Base-by-base conservation (phyloP, 257 asterid species). In the Cordia subcordata region DNA sequence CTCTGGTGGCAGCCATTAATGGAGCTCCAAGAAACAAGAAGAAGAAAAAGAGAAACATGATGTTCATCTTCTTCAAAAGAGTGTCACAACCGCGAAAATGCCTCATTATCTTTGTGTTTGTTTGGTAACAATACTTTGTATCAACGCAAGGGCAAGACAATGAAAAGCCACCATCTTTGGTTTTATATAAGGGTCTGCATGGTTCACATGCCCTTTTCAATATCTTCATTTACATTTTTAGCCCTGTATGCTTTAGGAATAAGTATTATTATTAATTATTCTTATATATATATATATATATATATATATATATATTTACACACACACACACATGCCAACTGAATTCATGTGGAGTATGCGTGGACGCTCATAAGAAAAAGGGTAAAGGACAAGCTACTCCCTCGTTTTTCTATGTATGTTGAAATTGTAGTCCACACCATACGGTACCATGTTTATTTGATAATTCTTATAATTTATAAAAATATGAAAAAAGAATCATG, bases 171-270 rank as follows among this genome's bases (percentile, higher is more conserved):
- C 72, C 79, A 49, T 77, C 75, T 68, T 68, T 53, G 72, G 68
- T 58, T 49, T 73, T 73, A 32, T 55, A 71, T 4, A 62, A 40
- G 68, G 62, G 35, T 32, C 35, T 74, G 80, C 90, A 73, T 74
- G 81, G 87, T 77, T 79, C 77, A 45, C 77, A 57, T 68, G 81
- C 79, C 85, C 73, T 68, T 84, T 84, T 79, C 83, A 42, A 21
- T 57, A 10, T 11, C 13, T 21, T 18, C 61, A 68, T 49, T 72
- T 69, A 75, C 89, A 11, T 3, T 60, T 68, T 4, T 70, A 56
- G 21, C 74, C 77, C 68, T 70, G 49, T 55, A 58, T n/a, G n/a
- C 23, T 55, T 39, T 4, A 33, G 32, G 0, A 45, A 11, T 5
- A 13, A 17, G 38, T 8, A 33, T 22, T 0, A 10, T n/a, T n/a